A percentile compares a stretch with the other conserved stretches of the same genome.
phyloP scores from a whole-genome alignment of 192 early-diverging fungal genomes.

The Gigaspora rosea region DNA sequence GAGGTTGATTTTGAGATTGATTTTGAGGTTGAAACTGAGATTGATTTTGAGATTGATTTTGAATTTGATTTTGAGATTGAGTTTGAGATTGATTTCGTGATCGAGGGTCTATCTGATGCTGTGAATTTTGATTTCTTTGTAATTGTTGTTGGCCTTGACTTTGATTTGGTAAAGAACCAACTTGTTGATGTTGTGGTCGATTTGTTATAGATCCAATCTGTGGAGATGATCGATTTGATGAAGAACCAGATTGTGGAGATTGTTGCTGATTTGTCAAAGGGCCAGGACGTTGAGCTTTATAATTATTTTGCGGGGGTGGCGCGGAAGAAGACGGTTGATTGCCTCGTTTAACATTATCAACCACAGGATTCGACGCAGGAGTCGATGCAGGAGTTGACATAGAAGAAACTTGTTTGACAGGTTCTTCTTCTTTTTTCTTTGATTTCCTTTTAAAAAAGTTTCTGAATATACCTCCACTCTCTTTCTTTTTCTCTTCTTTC shows the following conservation, averaged over 20 bases:
- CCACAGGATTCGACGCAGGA: not conserved
- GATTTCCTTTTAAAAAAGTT: slow-evolving; percentile 19
- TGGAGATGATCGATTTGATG: too few relatives aligned
- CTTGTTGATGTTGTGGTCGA: too few relatives aligned
- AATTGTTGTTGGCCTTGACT: not conserved
- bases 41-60: too few relatives aligned
- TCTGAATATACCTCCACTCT: not conserved
- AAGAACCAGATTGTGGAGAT: too few relatives aligned
- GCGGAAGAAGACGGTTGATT: too few relatives aligned
- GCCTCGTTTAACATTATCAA: too few relatives aligned
- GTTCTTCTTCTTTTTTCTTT: slow-evolving; percentile 1
- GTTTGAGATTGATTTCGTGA: not conserved
- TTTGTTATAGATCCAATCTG: too few relatives aligned
- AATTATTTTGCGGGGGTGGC: too few relatives aligned
- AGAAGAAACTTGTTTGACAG: not conserved
- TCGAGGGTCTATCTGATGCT: not conserved
- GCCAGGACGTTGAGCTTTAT: too few relatives aligned
- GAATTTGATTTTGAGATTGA: not conserved
- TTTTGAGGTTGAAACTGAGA: too few relatives aligned
- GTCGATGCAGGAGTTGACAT: not conserved
- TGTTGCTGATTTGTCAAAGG: too few relatives aligned
- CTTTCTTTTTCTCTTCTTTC: slow-evolving; percentile 36
- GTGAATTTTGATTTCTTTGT: not conserved
- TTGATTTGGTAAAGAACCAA: not conserved
- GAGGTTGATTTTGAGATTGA: too few relatives aligned